Evolutionary conservation across 176 grass and related monocot species (phyloP).

Genomic region (Luzula sylvatica): DNA sequence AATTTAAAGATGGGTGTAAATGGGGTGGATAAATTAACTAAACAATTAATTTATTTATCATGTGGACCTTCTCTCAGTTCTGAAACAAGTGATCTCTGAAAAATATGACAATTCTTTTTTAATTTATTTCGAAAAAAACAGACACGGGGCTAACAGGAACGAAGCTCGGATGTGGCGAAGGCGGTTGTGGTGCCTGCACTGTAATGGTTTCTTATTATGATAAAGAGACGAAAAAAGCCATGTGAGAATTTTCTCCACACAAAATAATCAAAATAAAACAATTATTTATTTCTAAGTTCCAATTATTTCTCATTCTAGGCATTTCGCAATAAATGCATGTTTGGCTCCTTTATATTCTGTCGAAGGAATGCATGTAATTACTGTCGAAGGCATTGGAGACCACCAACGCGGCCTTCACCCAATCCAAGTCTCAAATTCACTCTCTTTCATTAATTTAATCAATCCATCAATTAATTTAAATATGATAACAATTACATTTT

Average conservation of each 20-base stretch:
- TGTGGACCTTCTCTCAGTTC: too few species aligned
- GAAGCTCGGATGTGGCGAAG: slow-evolving; percentile 96
- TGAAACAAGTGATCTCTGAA: too few species aligned
- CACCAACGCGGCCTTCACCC: slow-evolving; percentile 63
- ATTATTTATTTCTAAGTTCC: not conserved
- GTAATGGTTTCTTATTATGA: slow-evolving; percentile 82
- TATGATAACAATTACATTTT: slow-evolving; percentile 5
- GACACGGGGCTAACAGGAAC: slow-evolving; percentile 81
- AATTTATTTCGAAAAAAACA: slow-evolving; percentile 22
- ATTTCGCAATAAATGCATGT: slow-evolving; percentile 95
- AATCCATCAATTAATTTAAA: slow-evolving; percentile 12
- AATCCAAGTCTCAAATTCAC: slow-evolving; percentile 46
- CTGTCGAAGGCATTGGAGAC: slow-evolving; percentile 92
- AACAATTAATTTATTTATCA: too few species aligned
- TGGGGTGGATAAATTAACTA: too few species aligned
- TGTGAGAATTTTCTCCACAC: slow-evolving; percentile 39
- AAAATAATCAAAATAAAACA: slow-evolving; percentile 1
- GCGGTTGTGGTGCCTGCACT: slow-evolving; percentile 97
- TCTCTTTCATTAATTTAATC: slow-evolving; percentile 19
- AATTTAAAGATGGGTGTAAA: too few species aligned
- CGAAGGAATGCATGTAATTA: slow-evolving; percentile 98
- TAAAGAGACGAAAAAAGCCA: slow-evolving; percentile 43
- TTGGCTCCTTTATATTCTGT: slow-evolving; percentile 90
- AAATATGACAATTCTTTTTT: too few species aligned
- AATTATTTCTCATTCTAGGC: slow-evolving; percentile 30